phyloP scores from a whole-genome alignment of 2,329 filamentous ascomycete genomes.

The Thermomyces lanuginosus region DNA sequence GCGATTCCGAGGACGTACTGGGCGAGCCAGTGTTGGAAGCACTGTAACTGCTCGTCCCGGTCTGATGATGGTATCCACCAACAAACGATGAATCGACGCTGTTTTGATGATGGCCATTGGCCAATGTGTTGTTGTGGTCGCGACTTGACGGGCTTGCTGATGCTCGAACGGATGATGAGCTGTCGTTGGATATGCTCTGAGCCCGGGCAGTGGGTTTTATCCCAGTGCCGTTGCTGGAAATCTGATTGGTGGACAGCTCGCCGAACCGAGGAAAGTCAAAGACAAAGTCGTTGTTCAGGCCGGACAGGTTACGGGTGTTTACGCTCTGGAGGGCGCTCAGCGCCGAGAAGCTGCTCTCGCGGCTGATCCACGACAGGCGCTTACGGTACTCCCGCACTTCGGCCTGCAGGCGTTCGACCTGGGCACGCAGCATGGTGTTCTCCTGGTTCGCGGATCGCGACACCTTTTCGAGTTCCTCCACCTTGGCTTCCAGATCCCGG shows the following conservation, averaged over 20 bases:
- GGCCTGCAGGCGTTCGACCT: conserved; percentile 70
- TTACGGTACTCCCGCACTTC: conserved; percentile 87
- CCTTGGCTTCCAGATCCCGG: conserved; percentile 38
- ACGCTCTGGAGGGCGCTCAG: conserved; percentile 31
- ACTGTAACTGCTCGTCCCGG: conserved; percentile 13
- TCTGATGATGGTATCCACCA: conserved; percentile 9
- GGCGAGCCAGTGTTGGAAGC: conserved; percentile 32
- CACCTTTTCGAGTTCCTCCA: conserved; percentile 54
- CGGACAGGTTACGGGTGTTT: conserved; percentile 34
- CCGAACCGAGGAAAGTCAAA: conserved; percentile 97
- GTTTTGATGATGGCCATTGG: too few relatives aligned
- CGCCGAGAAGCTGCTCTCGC: conserved; percentile 31
- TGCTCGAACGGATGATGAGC: not conserved
- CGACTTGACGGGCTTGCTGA: too few relatives aligned
- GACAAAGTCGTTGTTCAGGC: conserved; percentile 63
- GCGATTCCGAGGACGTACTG: conserved; percentile 33
- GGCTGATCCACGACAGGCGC: conserved; percentile 50
- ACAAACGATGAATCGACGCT: too few relatives aligned
- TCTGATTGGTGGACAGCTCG: conserved; percentile 42
- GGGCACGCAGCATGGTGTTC: conserved; percentile 66
- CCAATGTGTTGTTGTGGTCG: too few relatives aligned
- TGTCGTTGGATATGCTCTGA: conserved; percentile 1
- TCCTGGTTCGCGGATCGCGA: conserved; percentile 72
- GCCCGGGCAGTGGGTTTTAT: conserved; percentile 15
- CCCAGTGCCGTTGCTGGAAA: conserved; percentile 33